Percentiles rank a stretch among this genome's conserved stretches.
Evolutionary conservation across 1,139 yeast species (phyloP).

Genomic region (Magnusiomyces suaveolens): DNA sequence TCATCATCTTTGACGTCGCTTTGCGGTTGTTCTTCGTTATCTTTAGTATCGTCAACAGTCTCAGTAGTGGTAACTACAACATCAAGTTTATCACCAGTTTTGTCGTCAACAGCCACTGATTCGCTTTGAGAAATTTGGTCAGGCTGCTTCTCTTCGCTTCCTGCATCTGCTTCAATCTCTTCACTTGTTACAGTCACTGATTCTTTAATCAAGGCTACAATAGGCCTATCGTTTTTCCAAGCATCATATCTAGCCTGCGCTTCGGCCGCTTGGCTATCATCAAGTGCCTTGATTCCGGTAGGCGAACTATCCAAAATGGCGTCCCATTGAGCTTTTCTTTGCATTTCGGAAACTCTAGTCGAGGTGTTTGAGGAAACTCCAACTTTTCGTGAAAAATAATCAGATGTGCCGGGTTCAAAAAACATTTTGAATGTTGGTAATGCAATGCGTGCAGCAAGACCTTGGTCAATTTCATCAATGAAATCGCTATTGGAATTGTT

Average conservation of each 20-base stretch:
- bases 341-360: slow-evolving; percentile 17
- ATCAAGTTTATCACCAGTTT: neutral
- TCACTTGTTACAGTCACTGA: too few relatives aligned
- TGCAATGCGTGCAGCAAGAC: slow-evolving; percentile 72
- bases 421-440: slow-evolving; percentile 70
- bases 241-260: slow-evolving; percentile 17
- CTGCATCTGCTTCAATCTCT: too few relatives aligned
- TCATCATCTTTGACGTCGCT: slow-evolving; percentile 5
- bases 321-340: slow-evolving; percentile 20
- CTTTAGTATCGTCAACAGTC: too few relatives aligned
- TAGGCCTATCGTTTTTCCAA: slow-evolving; percentile 13
- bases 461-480: slow-evolving; percentile 43
- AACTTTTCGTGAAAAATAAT: slow-evolving; percentile 48
- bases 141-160: too few relatives aligned
- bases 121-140: too few relatives aligned
- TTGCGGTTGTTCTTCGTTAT: too few relatives aligned
- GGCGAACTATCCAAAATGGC: slow-evolving; percentile 28
- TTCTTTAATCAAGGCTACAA: too few relatives aligned
- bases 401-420: slow-evolving; percentile 75
- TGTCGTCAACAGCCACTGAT: too few relatives aligned
- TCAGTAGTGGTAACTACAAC: neutral
- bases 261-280: slow-evolving; percentile 26
- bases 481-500: slow-evolving; percentile 19
- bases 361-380: slow-evolving; percentile 14
- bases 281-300: slow-evolving; percentile 31